Evolutionary conservation across 306 rosid species (phyloP), one percentile per base, ranked within the genome.

Genomic region (Cicer cuneatum): DNA sequence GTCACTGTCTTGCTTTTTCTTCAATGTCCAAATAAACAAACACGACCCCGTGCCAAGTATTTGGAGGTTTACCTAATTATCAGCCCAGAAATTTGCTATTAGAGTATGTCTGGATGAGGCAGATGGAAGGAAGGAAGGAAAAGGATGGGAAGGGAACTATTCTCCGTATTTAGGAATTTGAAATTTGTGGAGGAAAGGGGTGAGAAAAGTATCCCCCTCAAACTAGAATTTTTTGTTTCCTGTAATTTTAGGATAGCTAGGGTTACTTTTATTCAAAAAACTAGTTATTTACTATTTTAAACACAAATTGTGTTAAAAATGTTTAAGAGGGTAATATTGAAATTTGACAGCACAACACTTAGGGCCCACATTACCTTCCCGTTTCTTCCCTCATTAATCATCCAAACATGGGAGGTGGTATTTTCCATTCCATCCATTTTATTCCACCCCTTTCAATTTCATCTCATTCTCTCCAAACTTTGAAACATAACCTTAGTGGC

Each of bases 341-440:
- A 53, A 46, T 56, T 64, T 54, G 13, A 43, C 13, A 71, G 15
- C 42, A 10, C 29, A 53, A 7, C 52, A 35, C 66, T 43, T 53
- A 62, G 13, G 18, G 56, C 41, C 19, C 63, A 54, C 29, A 35
- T 64, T 45, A 37, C 35, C 54, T 71, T 64, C 43, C 62, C 61
- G 37, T 79, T 64, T 73, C 42, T 45, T 42, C 47, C 72, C 73
- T 12, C 10, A 65, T 54, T 29, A 62, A 52, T 43, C 49, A 72
- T 43, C 63, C 15, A 43, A 54, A 65, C 40, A 33, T 59, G 24
- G 42, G 18, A 52, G 10, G 57, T 51, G 5, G 1, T 51, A 7
- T 51, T 51, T 14, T 51, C 24, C 57, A 51, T 51, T 49, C 54
- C 54, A 49, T 49, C 54, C 8, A 49, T 14, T 51, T 15, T 7